Evolutionary conservation across 2,329 filamentous ascomycete genomes (phyloP).

Genomic region (Monosporascus sp.): DNA sequence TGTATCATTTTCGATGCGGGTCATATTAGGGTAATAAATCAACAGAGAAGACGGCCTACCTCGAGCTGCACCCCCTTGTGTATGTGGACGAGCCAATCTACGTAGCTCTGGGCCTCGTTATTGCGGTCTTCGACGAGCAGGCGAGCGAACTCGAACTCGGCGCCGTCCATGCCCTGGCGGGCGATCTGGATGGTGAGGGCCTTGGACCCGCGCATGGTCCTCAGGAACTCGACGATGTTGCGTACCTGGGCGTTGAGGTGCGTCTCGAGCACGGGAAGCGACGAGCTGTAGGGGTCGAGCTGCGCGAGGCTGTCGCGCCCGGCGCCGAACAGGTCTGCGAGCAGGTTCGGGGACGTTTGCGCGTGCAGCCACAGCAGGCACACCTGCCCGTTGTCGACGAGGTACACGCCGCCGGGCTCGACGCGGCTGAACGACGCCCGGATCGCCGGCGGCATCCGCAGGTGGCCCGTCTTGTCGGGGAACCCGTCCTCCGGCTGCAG

Average conservation of each 20-base stretch:
- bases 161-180: slow-evolving; percentile 85
- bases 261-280: slow-evolving; percentile 79
- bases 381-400: slow-evolving; percentile 92
- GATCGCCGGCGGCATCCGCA: slow-evolving; percentile 74
- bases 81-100: slow-evolving; percentile 95
- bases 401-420: slow-evolving; percentile 87
- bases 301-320: slow-evolving; percentile 64
- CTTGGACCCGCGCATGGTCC: slow-evolving; percentile 76
- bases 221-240: slow-evolving; percentile 85
- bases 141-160: slow-evolving; percentile 93
- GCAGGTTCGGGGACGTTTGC: slow-evolving; percentile 85
- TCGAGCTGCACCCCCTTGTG: slow-evolving; percentile 92
- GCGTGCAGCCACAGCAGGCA: slow-evolving; percentile 89
- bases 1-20: too few relatives aligned
- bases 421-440: slow-evolving; percentile 82
- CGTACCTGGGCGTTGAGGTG: slow-evolving; percentile 92
- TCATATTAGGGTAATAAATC: too few relatives aligned
- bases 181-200: slow-evolving; percentile 85
- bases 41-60: slow-evolving; percentile 38
- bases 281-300: slow-evolving; percentile 75
- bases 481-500: slow-evolving; percentile 85
- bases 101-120: slow-evolving; percentile 95
- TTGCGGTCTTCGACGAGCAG: slow-evolving; percentile 91
- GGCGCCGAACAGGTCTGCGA: slow-evolving; percentile 84
- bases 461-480: slow-evolving; percentile 77